Evolutionary conservation across 257 asterid genomes (phyloP).

Genomic region (Fraxinus cuspidata): DNA sequence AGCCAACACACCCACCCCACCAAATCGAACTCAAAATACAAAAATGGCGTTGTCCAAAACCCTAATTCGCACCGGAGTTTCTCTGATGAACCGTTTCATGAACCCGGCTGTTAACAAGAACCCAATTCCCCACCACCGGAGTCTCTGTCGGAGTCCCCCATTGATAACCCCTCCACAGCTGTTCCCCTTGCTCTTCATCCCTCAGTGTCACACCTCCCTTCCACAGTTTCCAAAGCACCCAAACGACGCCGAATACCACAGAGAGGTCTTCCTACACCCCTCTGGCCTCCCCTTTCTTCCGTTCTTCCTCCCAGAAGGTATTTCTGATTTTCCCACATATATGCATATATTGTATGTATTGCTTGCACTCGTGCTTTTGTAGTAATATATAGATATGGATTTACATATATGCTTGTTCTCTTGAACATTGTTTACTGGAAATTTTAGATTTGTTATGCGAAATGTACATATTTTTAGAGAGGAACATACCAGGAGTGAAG

Average conservation of each 20-base stretch:
- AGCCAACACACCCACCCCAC: too few relatives aligned
- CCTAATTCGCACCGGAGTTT: conserved; percentile 69
- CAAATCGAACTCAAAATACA: not conserved
- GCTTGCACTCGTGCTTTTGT: not conserved
- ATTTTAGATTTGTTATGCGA: not conserved
- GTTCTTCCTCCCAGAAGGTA: conserved; percentile 87
- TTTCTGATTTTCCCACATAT: not conserved
- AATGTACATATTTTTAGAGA: not conserved
- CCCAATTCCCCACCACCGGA: conserved; percentile 27
- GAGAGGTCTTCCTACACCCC: conserved; percentile 64
- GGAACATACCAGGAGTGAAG: not conserved
- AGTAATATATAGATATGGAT: not conserved
- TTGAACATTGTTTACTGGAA: too few relatives aligned
- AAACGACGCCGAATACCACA: conserved; percentile 37
- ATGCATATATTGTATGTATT: not conserved
- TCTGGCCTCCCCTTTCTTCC: conserved; percentile 79
- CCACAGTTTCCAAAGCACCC: conserved; percentile 41
- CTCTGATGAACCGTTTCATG: conserved; percentile 55
- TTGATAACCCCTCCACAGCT: conserved; percentile 42
- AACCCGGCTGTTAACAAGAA: conserved; percentile 20
- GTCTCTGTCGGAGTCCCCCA: conserved; percentile 31
- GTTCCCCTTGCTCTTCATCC: conserved; percentile 42
- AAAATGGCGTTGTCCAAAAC: conserved; percentile 68
- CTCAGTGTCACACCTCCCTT: conserved; percentile 42
- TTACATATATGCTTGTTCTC: too few relatives aligned